phyloP scores from a whole-genome alignment of 192 early-diverging fungal genomes.

The Backusella macrospora region DNA sequence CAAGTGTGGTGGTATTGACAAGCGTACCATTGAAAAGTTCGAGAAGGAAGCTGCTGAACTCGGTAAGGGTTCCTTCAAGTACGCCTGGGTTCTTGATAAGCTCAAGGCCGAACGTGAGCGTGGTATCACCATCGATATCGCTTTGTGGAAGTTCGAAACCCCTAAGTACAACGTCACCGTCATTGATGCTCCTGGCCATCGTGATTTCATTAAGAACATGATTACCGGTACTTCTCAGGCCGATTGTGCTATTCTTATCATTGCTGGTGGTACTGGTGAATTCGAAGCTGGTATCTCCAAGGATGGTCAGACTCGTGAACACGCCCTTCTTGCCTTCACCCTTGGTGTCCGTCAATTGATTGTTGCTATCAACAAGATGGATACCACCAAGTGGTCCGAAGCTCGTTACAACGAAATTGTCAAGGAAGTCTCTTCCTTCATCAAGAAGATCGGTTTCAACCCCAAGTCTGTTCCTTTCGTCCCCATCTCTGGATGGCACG shows the following conservation, averaged over 20 bases:
- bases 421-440: conserved; percentile 93
- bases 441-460: conserved; percentile 98
- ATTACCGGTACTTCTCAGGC: conserved; percentile 99
- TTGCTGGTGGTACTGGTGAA: conserved; percentile 87
- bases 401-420: conserved; percentile 95
- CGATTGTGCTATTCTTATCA: conserved; percentile 96
- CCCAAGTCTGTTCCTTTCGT: conserved; percentile 92
- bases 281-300: conserved; percentile 95
- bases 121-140: conserved; percentile 99
- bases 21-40: conserved; percentile 99
- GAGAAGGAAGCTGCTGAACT: conserved; percentile 98
- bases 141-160: conserved; percentile 97
- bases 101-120: conserved; percentile 99
- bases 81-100: conserved; percentile 99
- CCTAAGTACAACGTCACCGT: conserved; percentile 97
- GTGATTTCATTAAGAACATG: conserved; percentile 99
- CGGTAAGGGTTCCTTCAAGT: conserved; percentile 99
- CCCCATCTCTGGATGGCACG: conserved; percentile 98
- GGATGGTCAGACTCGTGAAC: conserved; percentile 99
- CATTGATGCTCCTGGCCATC: conserved; percentile 99
- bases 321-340: conserved; percentile 96
- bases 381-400: conserved; percentile 94
- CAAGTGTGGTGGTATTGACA: conserved; percentile 99
- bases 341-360: conserved; percentile 99
- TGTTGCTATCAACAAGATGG: conserved; percentile 99